Conservation (phyloP, 768 basidiomycete genomes). For the Russula compacta region DNA sequence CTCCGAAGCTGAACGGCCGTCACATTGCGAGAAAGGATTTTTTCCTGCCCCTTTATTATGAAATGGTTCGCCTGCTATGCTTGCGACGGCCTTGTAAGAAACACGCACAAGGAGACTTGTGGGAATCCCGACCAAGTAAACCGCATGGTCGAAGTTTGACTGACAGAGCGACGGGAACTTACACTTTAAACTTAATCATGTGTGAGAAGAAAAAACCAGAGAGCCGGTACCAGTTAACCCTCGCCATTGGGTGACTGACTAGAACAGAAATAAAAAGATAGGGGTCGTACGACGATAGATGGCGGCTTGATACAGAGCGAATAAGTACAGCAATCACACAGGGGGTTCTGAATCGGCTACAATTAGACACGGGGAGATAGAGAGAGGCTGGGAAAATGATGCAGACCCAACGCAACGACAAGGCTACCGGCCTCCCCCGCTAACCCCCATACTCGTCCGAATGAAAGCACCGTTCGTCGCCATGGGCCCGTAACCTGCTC, state of each 20-base stretch:
- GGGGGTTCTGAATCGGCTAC: slow-evolving; percentile 17
- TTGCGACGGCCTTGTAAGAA: not conserved
- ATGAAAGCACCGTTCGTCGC: slow-evolving; percentile 19
- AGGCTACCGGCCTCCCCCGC: slow-evolving; percentile 15
- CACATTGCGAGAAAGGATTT: not conserved
- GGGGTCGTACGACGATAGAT: not conserved
- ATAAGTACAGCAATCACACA: slow-evolving; percentile 29
- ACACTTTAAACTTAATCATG: slow-evolving; percentile 3
- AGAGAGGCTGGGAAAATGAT: slow-evolving; percentile 3
- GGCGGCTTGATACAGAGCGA: slow-evolving; percentile 24
- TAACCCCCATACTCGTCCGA: slow-evolving; percentile 18
- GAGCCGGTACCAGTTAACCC: not conserved
- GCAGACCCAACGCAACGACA: slow-evolving; percentile 9
- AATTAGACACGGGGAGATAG: slow-evolving; percentile 8
- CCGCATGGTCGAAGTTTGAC: not conserved
- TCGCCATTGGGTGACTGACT: not conserved
- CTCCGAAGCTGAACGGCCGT: not conserved
- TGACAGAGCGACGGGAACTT: not conserved
- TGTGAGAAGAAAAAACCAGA: not conserved
- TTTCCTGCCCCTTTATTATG: not conserved
- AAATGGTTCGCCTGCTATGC: not conserved
- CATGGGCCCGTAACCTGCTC: slow-evolving; percentile 19
- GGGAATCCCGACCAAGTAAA: not conserved
- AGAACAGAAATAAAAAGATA: slow-evolving; percentile 2
- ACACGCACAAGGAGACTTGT: not conserved